Base-by-base conservation (phyloP, 805 yeast genomes). In the Millerozyma acaciae region DNA sequence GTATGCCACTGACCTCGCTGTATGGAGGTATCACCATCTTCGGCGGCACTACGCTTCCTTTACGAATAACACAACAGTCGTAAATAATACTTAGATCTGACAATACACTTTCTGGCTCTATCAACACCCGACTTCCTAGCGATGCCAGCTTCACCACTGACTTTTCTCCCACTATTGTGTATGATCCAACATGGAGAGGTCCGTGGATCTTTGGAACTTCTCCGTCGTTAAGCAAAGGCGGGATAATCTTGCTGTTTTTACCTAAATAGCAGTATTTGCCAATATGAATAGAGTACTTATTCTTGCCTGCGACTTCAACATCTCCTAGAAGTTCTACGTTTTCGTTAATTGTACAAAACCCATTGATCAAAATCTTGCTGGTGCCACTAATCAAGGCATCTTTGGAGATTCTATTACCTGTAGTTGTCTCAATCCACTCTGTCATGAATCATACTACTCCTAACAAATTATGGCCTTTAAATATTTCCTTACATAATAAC, bases 11-110 rank as follows among this genome's bases (percentile, higher is more conserved):
- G 3, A 75, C 79, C 18, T 62, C 53, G 22, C 74, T 62, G 40
- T 65, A 76, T 0, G 80, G 76, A 3, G 82, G 78, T n/a, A 76
- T 58, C 16, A 69, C 65, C 37, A 51, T 51, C 10, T 57, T 59
- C 2, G 62, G 54, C 0, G 78, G 76, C 2, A 77, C 41, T 2
- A 43, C 38, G 0, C 72, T 60, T 9, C 64, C 65, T 31, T 60
- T 54, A 15, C 64, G 61, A 3, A 77, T 57, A 3, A 72, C 39
- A 35, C 77, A 73, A 45, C 80, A 73, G 32, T 76, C 84, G 44
- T 73, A 65, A 9, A 77, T 51, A 1, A 67, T 55, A 6, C 68
- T 55, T 16, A 57, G 44, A 25, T 60, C 52, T 1, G 52, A 60
- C 10, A 76, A 39, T 0, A 39, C 33, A 37, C 77, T 72, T 21